Evolutionary conservation across 1,284 basidiomycete species (phyloP).

Genomic region (Cryptococcus sp.): DNA sequence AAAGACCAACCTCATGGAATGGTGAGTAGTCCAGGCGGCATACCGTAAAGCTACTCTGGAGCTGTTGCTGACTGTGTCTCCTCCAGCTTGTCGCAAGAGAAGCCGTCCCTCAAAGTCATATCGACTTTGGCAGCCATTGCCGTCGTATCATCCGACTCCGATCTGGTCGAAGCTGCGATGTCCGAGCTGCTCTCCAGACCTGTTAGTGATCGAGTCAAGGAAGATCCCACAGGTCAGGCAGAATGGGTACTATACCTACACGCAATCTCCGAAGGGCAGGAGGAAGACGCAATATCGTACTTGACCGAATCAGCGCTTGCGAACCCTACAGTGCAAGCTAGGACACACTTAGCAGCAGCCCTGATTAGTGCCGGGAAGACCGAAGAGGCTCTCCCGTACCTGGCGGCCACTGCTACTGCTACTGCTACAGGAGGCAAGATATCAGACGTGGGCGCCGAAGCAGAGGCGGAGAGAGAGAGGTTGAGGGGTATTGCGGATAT

Average conservation of each 20-base stretch:
- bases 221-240: conserved; percentile 36
- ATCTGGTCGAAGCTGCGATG: conserved; percentile 80
- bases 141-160: conserved; percentile 73
- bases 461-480: conserved; percentile 20
- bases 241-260: conserved; percentile 39
- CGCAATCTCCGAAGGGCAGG: conserved; percentile 20
- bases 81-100: conserved; percentile 68
- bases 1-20: conserved; percentile 78
- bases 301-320: conserved; percentile 21
- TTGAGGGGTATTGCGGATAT: conserved; percentile 36
- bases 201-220: conserved; percentile 13
- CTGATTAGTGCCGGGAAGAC: conserved; percentile 31
- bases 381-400: conserved; percentile 40
- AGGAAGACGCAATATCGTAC: conserved; percentile 16
- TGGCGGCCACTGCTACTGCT: conserved; percentile 8
- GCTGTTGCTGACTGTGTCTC: conserved; percentile 37
- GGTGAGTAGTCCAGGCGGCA: conserved; percentile 59
- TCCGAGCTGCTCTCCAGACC: conserved; percentile 66
- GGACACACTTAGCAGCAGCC: conserved; percentile 27
- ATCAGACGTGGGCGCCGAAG: conserved; percentile 53
- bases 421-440: conserved; percentile 22
- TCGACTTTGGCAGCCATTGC: conserved; percentile 83
- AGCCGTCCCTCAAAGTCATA: conserved; percentile 66
- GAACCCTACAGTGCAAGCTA: conserved; percentile 6
- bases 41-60: conserved; percentile 8